Evolutionary conservation across 2,329 filamentous ascomycete species (phyloP), one percentile per base, ranked within the genome.

Genomic region (Fusarium drepaniforme): DNA sequence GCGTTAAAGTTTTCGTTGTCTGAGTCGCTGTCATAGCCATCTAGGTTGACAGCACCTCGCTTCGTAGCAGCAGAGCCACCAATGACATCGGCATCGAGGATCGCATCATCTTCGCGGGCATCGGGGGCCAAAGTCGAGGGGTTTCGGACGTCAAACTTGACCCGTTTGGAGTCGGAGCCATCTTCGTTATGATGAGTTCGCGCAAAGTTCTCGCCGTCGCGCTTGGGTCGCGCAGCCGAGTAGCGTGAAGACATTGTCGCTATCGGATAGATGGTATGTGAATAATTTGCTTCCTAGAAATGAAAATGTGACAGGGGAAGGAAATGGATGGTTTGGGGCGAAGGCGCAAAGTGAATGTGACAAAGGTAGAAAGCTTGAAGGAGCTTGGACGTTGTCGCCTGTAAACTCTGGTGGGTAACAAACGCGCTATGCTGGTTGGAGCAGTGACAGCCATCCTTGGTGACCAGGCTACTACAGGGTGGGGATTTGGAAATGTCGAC

Each of bases 11-110:
- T 95, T 81, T 98, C 97, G 75, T 97, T 96, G 63, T 93, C 91
- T 3, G 96, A 97, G 83, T 99, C 97, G 12, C 93, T 97, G 77
- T 98, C 96, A 85, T 98, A 99, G 61, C 97, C 97, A 80, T 98
- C 97, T 46, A 99, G 91, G 80, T 98, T 98, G 66, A 99, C 94
- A 0, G 96, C 97, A 76, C 96, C 96, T 73, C 97, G 94, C 83
- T 98, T 98, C 1, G 95, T 94, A 12, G 92, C 91, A 2, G 90
- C 90, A 21, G 91, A 88, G 3, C 92, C 93, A 18, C 96, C 95
- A 75, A 98, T 98, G 44, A 98, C 96, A 81, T 98, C 97, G 25
- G 96, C 95, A 61, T 97, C 94, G 11, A 99, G 90, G 33, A 96
- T 90, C 0, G 91, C 90, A 77, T 95, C 88, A 25, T 85, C 91